Evolutionary conservation across 2,329 filamentous ascomycete genomes (phyloP).

Genomic region (Beauveria brongniartii): DNA sequence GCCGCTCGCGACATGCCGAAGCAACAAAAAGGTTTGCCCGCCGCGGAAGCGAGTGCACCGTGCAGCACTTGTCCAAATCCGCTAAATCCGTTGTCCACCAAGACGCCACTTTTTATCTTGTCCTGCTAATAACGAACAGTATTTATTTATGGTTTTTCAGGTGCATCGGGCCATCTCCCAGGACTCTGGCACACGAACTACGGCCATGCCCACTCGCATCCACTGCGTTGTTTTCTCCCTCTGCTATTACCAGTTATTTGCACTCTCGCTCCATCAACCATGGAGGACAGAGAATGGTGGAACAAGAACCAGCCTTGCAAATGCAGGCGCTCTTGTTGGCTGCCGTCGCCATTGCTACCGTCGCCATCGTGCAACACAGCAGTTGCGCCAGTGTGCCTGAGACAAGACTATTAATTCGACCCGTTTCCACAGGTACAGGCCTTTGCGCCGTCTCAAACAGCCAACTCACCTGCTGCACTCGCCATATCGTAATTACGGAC

Average conservation of each 20-base stretch:
- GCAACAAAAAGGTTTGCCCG: neutral
- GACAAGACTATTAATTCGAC: neutral
- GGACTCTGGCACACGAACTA: neutral
- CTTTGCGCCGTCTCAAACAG: neutral
- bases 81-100: slow-evolving; percentile 6
- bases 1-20: slow-evolving; percentile 8
- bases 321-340: slow-evolving; percentile 2
- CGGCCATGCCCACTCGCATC: neutral
- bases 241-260: neutral
- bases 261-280: neutral
- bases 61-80: neutral
- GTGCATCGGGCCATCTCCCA: neutral
- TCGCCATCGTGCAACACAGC: neutral
- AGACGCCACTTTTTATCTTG: neutral
- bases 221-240: neutral
- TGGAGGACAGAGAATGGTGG: neutral
- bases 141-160: neutral
- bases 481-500: slow-evolving; percentile 5
- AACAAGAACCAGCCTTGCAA: neutral
- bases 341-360: neutral
- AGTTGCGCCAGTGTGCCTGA: neutral
- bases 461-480: neutral
- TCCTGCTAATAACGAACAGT: too few species aligned
- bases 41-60: neutral
- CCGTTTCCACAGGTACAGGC: neutral